Percentiles rank a stretch among this genome's conserved stretches.
phyloP scores from a whole-genome alignment of 345 rosid species.

The Citrus mangshanensis region DNA sequence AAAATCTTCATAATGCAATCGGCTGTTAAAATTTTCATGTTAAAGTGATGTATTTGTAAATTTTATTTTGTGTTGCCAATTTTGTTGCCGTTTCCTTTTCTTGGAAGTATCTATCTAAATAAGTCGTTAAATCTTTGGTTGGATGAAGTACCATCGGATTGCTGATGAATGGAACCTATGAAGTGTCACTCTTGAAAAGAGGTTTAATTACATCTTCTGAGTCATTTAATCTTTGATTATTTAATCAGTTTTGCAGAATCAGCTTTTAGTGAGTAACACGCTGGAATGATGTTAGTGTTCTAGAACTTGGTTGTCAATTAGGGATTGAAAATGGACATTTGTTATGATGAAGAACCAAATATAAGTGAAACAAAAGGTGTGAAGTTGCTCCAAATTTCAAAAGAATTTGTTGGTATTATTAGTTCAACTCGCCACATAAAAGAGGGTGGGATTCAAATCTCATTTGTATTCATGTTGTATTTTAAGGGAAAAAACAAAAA shows the following conservation, averaged over 20 bases:
- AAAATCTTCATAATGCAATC: conserved; percentile 16
- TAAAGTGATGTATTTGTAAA: neutral
- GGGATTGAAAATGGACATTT: neutral
- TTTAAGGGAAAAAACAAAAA: neutral
- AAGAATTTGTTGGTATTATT: neutral
- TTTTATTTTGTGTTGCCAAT: neutral
- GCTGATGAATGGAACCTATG: neutral
- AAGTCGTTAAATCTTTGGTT: neutral
- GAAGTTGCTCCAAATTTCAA: neutral
- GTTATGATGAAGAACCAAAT: neutral
- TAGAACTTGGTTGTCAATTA: neutral
- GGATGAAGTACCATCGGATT: neutral
- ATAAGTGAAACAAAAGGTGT: neutral
- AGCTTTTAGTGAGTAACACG: neutral
- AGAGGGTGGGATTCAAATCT: neutral
- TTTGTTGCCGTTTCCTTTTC: neutral
- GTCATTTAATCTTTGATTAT: neutral
- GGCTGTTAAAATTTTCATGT: neutral
- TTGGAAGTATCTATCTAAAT: neutral
- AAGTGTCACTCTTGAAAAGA: neutral
- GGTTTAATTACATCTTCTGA: neutral
- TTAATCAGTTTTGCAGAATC: neutral
- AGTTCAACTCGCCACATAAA: neutral
- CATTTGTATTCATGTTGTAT: neutral
- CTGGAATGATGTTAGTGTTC: neutral